Base-by-base conservation (phyloP, 768 basidiomycete genomes). In the Kwoniella bestiolae region DNA sequence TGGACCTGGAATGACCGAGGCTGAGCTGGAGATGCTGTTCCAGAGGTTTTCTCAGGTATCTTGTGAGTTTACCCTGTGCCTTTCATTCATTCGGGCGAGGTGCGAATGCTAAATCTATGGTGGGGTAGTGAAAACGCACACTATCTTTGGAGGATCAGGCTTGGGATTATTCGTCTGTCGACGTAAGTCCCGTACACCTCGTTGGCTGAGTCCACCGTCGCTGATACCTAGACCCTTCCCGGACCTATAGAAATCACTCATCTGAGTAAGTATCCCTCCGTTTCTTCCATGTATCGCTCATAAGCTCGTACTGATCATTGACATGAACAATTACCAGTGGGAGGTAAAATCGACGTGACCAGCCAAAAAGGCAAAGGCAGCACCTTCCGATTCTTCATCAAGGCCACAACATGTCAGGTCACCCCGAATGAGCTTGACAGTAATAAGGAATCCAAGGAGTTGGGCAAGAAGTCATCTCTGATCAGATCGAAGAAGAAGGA, bases 341-440 rank as follows among this genome's bases (percentile, higher is more conserved):
- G 80, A 34, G 82, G 82, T 12, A 65, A 78, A 12, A 79, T 82
- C 63, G 77, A 83, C 53, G 82, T 83, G 31, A 76, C 74, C 18
- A 78, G 75, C 29, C 73, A 80, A 45, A 76, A 77, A 34, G 83
- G 82, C 23, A 65, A 82, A 66, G 82, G 82, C 4, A 74, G 66
- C 46, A 77, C 82, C 0, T 84, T 84, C 74, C 73, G 83, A 9
- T 84, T 84, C 71, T 83, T 77, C 70, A 76, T 84, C 34, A 46
- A 70, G 25, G 73, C 75, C 8, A 47, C 58, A 29, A 74, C 75
- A 5, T 59, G 59, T 45, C 61, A 49, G 28, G 28, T 34, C 1
- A 16, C 34, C 16, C 51, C 49, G 21, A 32, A 41, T n/a, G 14
- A 49, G n/a, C 58, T 35, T 7, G n/a, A 47, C 14, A 21, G 11